Evolutionary conservation across 192 early-diverging fungal species (phyloP), one percentile per base, ranked within the genome.

Genomic region (Irineochytrium annulatum): DNA sequence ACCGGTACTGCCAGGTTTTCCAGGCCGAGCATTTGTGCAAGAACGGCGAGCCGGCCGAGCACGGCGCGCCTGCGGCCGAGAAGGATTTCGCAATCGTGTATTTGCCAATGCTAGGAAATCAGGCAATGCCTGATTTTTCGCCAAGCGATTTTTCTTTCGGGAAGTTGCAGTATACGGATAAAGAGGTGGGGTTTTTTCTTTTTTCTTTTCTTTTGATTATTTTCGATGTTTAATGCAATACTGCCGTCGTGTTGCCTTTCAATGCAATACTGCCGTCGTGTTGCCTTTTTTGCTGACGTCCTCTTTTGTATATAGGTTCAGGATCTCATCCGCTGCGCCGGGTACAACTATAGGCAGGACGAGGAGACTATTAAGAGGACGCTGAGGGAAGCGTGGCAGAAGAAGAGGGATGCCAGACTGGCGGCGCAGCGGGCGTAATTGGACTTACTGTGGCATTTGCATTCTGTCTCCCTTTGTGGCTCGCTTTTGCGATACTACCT

Each of bases 1-100:
- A 59, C 52, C 58, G 58, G 14, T 59, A 56, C 58, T 59, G 58
- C 53, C 58, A 59, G 27, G 52, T 56, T 6, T 59, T 59, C 58
- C 11, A 56, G n/a, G 58, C 53, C 13, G 41, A 53, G 19, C 6
- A 11, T 48, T 22, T 19, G 34, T 13, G 37, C n/a, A n/a, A 13
- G 55, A 28, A 13, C 8, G 19, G 52, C 37, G 34, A 28, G 53
- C 46, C 46, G 11, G 11, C 46, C 22, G 46, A 49, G 6, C 46
- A 49, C 24, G 46, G 34, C 20, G 58, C 55, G 24, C 58, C 58
- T 6, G 8, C 27, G 6, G 58, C 58, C 16, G 58, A 59, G 41
- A 5, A 56, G 14, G 58, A 56, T 19, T 14, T 59, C 8, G 24
- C 51, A 49, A 5, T 59, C 11, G n/a, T 59, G 6, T 59, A 59